phyloP scores from a whole-genome alignment of 495 filamentous ascomycete species.

The Pseudevernia furfuracea region DNA sequence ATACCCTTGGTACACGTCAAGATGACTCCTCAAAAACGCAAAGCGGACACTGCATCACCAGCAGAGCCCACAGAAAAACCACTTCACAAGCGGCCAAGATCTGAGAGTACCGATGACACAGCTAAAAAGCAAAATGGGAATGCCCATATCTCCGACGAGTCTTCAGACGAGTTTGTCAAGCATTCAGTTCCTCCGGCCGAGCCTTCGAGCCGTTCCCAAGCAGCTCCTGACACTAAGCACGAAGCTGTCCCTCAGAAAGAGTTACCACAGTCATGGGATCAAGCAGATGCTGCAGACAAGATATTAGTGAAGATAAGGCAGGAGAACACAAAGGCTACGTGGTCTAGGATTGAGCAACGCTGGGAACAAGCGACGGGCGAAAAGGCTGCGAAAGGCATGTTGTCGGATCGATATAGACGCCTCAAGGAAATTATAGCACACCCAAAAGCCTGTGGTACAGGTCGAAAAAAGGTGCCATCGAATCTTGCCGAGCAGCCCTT shows the following conservation, averaged over 20 bases:
- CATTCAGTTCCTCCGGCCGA: neutral
- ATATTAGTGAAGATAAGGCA: neutral
- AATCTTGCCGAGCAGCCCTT: neutral
- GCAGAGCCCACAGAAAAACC: neutral
- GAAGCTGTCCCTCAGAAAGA: neutral
- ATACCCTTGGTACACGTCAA: neutral
- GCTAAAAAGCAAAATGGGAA: neutral
- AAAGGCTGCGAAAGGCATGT: neutral
- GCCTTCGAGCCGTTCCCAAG: neutral
- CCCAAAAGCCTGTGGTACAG: neutral
- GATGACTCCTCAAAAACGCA: slow-evolving; percentile 4
- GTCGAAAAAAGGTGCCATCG: neutral
- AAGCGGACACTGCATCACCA: neutral
- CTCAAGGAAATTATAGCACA: neutral
- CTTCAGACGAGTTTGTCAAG: neutral
- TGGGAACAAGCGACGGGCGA: neutral
- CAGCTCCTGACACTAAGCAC: neutral
- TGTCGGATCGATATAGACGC: neutral
- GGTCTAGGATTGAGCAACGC: neutral
- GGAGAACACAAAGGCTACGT: neutral
- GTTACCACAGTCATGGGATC: neutral
- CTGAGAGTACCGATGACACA: neutral
- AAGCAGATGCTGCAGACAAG: neutral
- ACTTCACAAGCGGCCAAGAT: neutral
- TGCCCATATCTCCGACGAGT: neutral